phyloP scores from a whole-genome alignment of 352 stramenopile species.

The Peronosclerospora sorghi region DNA sequence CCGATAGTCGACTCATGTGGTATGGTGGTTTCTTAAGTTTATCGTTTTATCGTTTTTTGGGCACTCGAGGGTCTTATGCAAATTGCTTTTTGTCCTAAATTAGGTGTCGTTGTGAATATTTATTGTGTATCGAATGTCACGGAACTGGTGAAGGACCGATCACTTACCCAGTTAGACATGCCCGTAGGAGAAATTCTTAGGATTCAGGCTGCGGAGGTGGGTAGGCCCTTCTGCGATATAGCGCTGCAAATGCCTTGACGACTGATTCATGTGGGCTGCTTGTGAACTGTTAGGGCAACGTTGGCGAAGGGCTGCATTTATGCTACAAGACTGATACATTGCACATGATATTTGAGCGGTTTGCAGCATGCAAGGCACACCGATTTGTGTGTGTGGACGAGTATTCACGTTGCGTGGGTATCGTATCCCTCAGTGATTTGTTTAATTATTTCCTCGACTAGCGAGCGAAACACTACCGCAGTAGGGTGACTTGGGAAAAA shows the following conservation, averaged over 20 bases:
- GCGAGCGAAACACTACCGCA: constrained; percentile 16
- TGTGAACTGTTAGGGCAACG: constrained; percentile 41
- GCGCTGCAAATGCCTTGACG: background rate
- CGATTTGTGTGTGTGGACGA: constrained; percentile 81
- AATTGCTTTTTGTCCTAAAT: background rate
- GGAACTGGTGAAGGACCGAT: constrained; percentile 83
- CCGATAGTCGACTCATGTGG: constrained; percentile 76
- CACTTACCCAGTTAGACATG: constrained; percentile 84
- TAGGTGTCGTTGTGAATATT: constrained; percentile 86
- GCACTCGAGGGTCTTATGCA: background rate
- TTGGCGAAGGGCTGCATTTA: constrained; percentile 70
- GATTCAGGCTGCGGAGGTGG: constrained; percentile 77
- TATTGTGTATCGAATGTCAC: constrained; percentile 88
- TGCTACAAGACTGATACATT: constrained; percentile 85
- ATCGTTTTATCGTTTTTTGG: background rate
- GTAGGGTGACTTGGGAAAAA: constrained; percentile 7
- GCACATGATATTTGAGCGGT: constrained; percentile 86
- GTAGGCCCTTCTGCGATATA: background rate
- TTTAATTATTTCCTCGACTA: constrained; percentile 88
- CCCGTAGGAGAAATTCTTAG: constrained; percentile 78
- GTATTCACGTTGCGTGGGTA: constrained; percentile 66
- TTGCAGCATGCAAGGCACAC: constrained; percentile 78
- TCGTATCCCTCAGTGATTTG: constrained; percentile 82
- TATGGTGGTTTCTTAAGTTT: constrained; percentile 15
- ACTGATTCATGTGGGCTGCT: background rate